Percentiles rank a stretch among this genome's conserved stretches.
phyloP scores from a whole-genome alignment of 2,329 filamentous ascomycete genomes.

The Calonectria honghensis region DNA sequence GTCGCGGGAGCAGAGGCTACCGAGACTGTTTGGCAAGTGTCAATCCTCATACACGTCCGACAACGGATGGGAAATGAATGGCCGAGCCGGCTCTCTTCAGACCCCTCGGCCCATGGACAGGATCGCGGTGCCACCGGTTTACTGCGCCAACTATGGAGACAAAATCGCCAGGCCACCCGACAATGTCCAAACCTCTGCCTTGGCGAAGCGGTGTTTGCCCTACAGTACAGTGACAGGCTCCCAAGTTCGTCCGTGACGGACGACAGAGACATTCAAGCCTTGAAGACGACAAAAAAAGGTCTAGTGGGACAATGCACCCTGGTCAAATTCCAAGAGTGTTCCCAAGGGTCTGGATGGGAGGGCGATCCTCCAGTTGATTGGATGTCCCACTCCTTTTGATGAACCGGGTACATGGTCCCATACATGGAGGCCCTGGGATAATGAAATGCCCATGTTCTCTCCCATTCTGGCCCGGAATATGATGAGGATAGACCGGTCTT shows the following conservation, averaged over 20 bases:
- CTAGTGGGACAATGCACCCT: constrained; percentile 43
- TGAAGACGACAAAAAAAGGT: constrained; percentile 9
- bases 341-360: constrained; percentile 48
- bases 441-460: constrained; percentile 40
- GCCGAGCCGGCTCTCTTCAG: constrained; percentile 29
- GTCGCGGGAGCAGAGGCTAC: constrained; percentile 4
- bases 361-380: constrained; percentile 50
- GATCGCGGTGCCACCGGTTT: constrained; percentile 21
- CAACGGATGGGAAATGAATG: constrained; percentile 18
- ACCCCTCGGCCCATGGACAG: constrained; percentile 32
- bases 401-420: constrained; percentile 48
- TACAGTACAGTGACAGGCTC: neutral
- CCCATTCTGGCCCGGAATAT: constrained; percentile 25
- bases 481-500: constrained; percentile 10
- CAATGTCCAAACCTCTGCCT: constrained; percentile 18
- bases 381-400: constrained; percentile 41
- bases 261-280: constrained; percentile 1
- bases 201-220: constrained; percentile 28
- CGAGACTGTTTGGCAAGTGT: constrained; percentile 14
- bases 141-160: constrained; percentile 23
- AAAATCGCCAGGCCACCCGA: constrained; percentile 12
- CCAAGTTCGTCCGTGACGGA: constrained; percentile 25
- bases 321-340: constrained; percentile 37
- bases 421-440: constrained; percentile 40
- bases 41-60: constrained; percentile 19